phyloP scores from a whole-genome alignment of 805 yeast species.

The Spathaspora passalidarum region DNA sequence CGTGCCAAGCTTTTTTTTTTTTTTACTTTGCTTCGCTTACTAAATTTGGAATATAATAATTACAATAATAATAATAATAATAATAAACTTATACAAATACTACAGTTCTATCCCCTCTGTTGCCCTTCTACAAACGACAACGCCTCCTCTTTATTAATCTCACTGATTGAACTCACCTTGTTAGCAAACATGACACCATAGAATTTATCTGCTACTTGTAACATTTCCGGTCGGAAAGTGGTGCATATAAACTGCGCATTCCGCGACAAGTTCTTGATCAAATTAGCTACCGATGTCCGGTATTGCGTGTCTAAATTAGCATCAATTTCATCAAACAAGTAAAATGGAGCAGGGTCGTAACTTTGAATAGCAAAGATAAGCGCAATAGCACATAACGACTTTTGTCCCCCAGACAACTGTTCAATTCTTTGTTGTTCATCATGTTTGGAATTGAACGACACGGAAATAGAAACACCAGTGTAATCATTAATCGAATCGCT shows the following conservation, averaged over 20 bases:
- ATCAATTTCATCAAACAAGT: constrained; percentile 93
- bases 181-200: constrained; percentile 84
- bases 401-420: constrained; percentile 95
- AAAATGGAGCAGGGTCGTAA: constrained; percentile 97
- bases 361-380: constrained; percentile 89
- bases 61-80: neutral
- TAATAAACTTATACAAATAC: neutral
- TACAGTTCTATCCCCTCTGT: constrained; percentile 14
- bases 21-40: too few species aligned
- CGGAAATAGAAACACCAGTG: constrained; percentile 80
- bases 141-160: constrained; percentile 71
- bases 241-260: constrained; percentile 93
- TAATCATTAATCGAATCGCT: constrained; percentile 49
- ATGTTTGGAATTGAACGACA: constrained; percentile 81
- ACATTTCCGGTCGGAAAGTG: constrained; percentile 91
- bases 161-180: constrained; percentile 75
- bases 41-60: too few species aligned
- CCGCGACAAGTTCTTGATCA: constrained; percentile 61
- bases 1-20: too few species aligned
- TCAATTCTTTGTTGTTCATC: constrained; percentile 87
- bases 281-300: constrained; percentile 77
- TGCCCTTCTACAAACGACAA: constrained; percentile 79
- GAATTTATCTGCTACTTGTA: constrained; percentile 80
- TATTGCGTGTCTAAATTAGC: constrained; percentile 93
- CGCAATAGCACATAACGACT: constrained; percentile 93